A percentile compares a stretch with the other conserved stretches of the same genome.
Evolutionary conservation across 306 rosid species (phyloP).

Genomic region (Sesbania bispinosa): DNA sequence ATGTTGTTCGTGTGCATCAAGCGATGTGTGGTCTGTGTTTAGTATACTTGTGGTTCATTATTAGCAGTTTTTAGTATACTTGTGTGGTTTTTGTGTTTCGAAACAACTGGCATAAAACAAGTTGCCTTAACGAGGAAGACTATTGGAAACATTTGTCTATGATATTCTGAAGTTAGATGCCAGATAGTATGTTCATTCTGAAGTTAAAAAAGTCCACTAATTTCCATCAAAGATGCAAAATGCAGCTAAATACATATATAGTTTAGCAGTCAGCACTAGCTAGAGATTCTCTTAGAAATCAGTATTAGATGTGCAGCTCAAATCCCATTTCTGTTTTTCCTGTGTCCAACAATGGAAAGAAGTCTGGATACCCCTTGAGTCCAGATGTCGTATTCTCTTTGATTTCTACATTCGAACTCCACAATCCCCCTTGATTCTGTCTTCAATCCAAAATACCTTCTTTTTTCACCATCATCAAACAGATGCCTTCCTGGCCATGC

Average conservation of each 20-base stretch:
- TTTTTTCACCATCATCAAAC: conserved; percentile 72
- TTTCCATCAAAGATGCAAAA: background rate
- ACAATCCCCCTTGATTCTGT: conserved; percentile 82
- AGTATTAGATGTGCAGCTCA: background rate
- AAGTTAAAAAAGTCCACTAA: background rate
- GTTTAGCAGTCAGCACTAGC: background rate
- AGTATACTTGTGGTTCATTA: too few species aligned
- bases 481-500: conserved; percentile 98
- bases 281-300: background rate
- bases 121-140: too few species aligned
- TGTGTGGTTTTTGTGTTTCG: too few species aligned
- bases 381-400: conserved; percentile 83
- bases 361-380: conserved; percentile 81
- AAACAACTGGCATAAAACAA: too few species aligned
- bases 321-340: conserved; percentile 38
- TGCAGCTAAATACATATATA: background rate
- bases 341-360: conserved; percentile 70
- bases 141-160: too few species aligned
- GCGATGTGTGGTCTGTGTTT: too few species aligned
- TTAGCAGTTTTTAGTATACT: too few species aligned
- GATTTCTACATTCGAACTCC: conserved; percentile 91
- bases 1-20: too few species aligned
- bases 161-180: too few species aligned
- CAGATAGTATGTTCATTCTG: background rate
- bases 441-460: conserved; percentile 81